phyloP scores from a whole-genome alignment of 495 filamentous ascomycete genomes.

The Copromyces sp. region DNA sequence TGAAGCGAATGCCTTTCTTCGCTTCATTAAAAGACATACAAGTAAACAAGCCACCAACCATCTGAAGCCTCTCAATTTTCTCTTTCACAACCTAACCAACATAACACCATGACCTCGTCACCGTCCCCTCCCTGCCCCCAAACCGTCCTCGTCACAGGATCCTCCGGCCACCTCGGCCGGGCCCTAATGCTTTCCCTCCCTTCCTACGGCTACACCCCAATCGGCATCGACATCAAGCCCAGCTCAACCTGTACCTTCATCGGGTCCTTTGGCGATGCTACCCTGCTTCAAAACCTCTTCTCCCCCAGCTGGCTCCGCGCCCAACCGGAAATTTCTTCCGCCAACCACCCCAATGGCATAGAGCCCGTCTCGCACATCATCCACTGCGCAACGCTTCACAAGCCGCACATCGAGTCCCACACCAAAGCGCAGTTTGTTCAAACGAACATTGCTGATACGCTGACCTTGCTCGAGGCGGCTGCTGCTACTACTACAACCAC shows the following conservation, averaged over 20 bases:
- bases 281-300: slow-evolving; percentile 12
- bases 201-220: slow-evolving; percentile 12
- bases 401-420: slow-evolving; percentile 20
- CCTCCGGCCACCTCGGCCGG: slow-evolving; percentile 21
- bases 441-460: slow-evolving; percentile 19
- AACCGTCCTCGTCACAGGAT: slow-evolving; percentile 23
- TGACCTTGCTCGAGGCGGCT: slow-evolving; percentile 12
- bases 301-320: background rate
- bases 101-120: background rate
- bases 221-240: slow-evolving; percentile 21
- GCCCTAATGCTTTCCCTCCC: slow-evolving; percentile 21
- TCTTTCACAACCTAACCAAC: background rate
- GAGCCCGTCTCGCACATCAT: slow-evolving; percentile 12
- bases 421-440: slow-evolving; percentile 17
- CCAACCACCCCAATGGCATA: background rate
- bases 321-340: background rate
- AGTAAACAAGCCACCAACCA: background rate
- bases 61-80: background rate
- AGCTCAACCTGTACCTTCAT: slow-evolving; percentile 12
- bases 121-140: background rate
- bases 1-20: background rate
- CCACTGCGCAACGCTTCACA: slow-evolving; percentile 25
- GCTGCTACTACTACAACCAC: background rate
- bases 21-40: background rate
- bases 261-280: slow-evolving; percentile 13